A percentile compares a stretch with the other conserved stretches of the same genome.
phyloP scores from a whole-genome alignment of 139 green algal species.

The Astrephomene gubernaculifera region DNA sequence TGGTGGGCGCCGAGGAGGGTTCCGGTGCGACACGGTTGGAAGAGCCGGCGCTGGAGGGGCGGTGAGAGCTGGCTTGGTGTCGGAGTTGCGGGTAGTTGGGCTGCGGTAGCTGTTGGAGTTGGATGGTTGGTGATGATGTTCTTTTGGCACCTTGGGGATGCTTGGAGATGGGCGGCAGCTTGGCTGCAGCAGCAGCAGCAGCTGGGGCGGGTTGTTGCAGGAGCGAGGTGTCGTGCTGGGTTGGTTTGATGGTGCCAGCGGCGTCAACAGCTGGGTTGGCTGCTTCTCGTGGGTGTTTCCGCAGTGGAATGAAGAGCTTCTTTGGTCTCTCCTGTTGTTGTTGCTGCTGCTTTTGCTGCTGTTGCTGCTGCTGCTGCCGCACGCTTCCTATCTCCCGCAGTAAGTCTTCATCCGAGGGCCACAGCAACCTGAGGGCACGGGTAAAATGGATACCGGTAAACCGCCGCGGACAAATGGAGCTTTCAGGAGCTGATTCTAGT shows the following conservation, averaged over 20 bases:
- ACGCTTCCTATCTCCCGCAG: not conserved
- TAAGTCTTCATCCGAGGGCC: slow-evolving; percentile 17
- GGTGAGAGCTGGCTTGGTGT: too few relatives aligned
- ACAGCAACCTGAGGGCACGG: not conserved
- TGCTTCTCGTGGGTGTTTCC: too few relatives aligned
- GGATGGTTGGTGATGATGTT: too few relatives aligned
- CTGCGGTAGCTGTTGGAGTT: too few relatives aligned
- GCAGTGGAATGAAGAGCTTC: too few relatives aligned
- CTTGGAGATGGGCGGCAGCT: not conserved
- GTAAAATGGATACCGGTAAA: not conserved
- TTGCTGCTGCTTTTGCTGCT: not conserved
- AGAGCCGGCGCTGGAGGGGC: not conserved
- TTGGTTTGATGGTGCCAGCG: too few relatives aligned
- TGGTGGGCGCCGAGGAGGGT: not conserved
- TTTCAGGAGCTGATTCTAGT: not conserved
- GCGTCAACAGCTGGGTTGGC: too few relatives aligned
- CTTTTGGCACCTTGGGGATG: too few relatives aligned
- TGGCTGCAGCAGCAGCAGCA: not conserved
- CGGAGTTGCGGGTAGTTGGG: too few relatives aligned
- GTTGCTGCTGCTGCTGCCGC: not conserved
- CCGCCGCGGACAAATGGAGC: not conserved
- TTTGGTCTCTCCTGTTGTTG: too few relatives aligned
- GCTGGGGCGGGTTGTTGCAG: not conserved
- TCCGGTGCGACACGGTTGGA: not conserved
- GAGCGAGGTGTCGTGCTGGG: not conserved